phyloP scores from a whole-genome alignment of 441 rosid genomes.

The Biscutella laevigata region DNA sequence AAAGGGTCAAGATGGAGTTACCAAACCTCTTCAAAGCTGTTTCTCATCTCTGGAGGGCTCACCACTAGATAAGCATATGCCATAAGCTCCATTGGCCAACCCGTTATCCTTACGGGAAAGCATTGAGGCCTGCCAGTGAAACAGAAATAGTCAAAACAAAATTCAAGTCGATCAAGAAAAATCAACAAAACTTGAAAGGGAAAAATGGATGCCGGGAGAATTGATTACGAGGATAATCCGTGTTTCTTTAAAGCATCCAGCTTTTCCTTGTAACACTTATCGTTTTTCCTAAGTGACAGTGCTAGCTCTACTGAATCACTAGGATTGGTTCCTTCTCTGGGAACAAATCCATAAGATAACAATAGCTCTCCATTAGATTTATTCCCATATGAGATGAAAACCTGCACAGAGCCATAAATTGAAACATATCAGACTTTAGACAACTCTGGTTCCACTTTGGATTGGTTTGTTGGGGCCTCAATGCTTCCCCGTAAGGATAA shows the following conservation, averaged over 20 bases:
- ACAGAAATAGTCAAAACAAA: constrained; percentile 2
- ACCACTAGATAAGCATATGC: constrained; percentile 79
- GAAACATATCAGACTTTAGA: constrained; percentile 13
- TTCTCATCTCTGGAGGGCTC: constrained; percentile 79
- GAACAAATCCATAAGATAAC: constrained; percentile 92
- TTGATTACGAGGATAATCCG: constrained; percentile 67
- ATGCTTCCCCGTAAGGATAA: too few species aligned
- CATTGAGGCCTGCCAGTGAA: constrained; percentile 57
- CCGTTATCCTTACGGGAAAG: constrained; percentile 74
- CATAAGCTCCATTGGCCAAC: constrained; percentile 91
- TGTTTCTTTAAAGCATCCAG: constrained; percentile 66
- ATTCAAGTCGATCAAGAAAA: neutral
- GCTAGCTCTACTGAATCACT: constrained; percentile 81
- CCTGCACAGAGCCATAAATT: constrained; percentile 44
- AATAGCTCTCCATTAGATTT: constrained; percentile 91
- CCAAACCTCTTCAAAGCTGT: constrained; percentile 73
- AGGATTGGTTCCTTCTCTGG: constrained; percentile 87
- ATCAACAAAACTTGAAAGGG: neutral
- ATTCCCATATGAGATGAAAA: constrained; percentile 91
- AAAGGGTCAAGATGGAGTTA: neutral
- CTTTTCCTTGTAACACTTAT: constrained; percentile 70
- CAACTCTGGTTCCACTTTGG: neutral
- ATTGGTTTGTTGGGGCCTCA: constrained; percentile 5
- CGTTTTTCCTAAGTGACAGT: constrained; percentile 62
- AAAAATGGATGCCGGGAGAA: neutral